Evolutionary conservation across 257 asterid species (phyloP).

Genomic region (Handroanthus guayacan): DNA sequence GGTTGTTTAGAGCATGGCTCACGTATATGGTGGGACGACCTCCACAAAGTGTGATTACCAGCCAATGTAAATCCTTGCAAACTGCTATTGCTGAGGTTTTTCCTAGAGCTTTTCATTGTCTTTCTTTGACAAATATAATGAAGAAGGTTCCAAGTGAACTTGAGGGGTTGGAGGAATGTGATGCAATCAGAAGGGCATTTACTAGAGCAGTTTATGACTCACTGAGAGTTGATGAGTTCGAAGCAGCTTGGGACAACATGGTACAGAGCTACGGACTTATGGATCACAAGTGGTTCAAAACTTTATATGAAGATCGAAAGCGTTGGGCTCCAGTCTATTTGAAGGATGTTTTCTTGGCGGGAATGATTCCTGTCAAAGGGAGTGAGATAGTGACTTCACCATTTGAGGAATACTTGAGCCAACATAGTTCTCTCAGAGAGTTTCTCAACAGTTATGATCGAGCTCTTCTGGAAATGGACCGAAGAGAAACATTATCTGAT

Average conservation of each 20-base stretch:
- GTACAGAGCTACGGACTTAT: constrained; percentile 42
- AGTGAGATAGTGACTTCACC: constrained; percentile 46
- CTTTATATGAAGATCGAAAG: constrained; percentile 58
- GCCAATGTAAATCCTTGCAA: constrained; percentile 49
- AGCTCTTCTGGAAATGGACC: constrained; percentile 49
- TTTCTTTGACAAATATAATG: constrained; percentile 50
- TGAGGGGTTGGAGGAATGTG: constrained; percentile 40
- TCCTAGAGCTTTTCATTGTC: constrained; percentile 62
- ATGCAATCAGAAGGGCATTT: constrained; percentile 41
- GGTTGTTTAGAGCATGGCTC: constrained; percentile 73
- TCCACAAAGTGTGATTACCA: constrained; percentile 54
- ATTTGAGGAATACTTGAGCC: constrained; percentile 49
- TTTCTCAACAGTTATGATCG: constrained; percentile 49
- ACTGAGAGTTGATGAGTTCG: constrained; percentile 51
- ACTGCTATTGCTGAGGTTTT: constrained; percentile 58
- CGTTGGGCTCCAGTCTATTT: constrained; percentile 65
- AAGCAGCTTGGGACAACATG: constrained; percentile 61
- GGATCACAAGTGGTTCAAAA: constrained; percentile 50
- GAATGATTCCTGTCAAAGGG: constrained; percentile 42
- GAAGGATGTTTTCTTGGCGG: constrained; percentile 57
- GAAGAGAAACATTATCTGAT: constrained; percentile 53
- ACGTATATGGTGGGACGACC: constrained; percentile 67
- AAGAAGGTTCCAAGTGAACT: constrained; percentile 40
- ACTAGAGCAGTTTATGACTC: constrained; percentile 48
- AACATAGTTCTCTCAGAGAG: constrained; percentile 50